phyloP scores from a whole-genome alignment of 768 basidiomycete genomes.

The Cyclocybe cylindracea region DNA sequence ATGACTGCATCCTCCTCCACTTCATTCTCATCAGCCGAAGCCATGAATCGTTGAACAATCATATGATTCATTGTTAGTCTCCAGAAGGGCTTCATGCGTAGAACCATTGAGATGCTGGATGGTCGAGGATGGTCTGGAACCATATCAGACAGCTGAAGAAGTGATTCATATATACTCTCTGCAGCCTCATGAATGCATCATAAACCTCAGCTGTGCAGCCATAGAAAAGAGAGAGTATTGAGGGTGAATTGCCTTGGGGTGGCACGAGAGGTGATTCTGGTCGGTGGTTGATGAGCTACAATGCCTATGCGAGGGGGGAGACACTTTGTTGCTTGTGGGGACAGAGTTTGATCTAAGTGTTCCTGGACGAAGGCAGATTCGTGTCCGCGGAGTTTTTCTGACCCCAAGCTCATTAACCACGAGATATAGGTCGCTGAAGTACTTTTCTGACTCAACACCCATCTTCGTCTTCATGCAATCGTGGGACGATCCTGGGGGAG shows the following conservation, averaged over 20 bases:
- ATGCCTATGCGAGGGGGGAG: neutral
- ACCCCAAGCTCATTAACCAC: conserved; percentile 12
- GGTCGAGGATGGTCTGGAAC: no score
- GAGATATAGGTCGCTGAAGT: conserved; percentile 11
- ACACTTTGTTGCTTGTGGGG: neutral
- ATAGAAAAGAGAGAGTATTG: conserved; percentile 6
- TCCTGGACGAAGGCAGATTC: neutral
- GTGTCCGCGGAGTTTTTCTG: neutral
- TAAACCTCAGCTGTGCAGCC: conserved; percentile 9
- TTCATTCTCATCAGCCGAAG: no score
- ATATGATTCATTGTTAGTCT: no score
- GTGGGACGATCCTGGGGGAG: neutral
- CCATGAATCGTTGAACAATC: no score
- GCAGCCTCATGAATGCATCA: neutral
- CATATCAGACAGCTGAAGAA: no score
- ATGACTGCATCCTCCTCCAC: no score
- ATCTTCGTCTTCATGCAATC: neutral
- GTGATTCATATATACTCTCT: no score
- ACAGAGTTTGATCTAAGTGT: neutral
- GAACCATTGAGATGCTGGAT: no score
- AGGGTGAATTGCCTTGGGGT: neutral
- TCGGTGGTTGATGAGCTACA: neutral
- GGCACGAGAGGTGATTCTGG: neutral
- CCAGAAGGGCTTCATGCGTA: no score
- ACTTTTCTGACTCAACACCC: neutral